Conservation (phyloP, 2,329 filamentous ascomycete species). For the Colletotrichum falcatum region DNA sequence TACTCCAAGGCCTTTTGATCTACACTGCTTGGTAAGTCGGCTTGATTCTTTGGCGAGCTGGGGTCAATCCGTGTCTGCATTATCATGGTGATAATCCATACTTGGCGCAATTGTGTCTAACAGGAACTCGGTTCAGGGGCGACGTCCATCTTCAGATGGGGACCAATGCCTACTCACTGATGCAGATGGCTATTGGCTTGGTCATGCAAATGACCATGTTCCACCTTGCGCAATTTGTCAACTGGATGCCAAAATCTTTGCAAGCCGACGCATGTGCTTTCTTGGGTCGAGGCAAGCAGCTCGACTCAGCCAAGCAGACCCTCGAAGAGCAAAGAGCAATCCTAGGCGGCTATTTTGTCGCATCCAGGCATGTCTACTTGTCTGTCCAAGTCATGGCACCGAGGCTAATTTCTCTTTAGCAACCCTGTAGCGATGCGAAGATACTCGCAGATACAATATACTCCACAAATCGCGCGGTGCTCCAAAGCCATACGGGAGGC, state of each 20-base stretch:
- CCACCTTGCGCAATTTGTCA: constrained; percentile 37
- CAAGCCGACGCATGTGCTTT: constrained; percentile 50
- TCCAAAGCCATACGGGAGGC: constrained; percentile 48
- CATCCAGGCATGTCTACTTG: constrained; percentile 47
- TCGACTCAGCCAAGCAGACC: constrained; percentile 45
- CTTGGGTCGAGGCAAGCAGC: constrained; percentile 39
- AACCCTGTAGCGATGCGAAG: constrained; percentile 49
- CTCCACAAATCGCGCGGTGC: constrained; percentile 50
- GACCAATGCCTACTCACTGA: constrained; percentile 50
- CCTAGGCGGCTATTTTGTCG: constrained; percentile 55
- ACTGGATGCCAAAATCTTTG: constrained; percentile 46
- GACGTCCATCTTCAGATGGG: constrained; percentile 55
- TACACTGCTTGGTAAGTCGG: constrained; percentile 52
- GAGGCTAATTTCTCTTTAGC: constrained; percentile 15
- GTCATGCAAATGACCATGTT: constrained; percentile 54
- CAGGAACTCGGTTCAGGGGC: constrained; percentile 46
- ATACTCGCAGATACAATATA: constrained; percentile 49
- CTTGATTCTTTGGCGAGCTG: no score
- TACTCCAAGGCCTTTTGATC: constrained; percentile 55
- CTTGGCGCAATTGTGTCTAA: neutral
- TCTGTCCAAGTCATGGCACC: fast-evolving
- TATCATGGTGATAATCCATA: neutral
- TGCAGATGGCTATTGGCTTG: constrained; percentile 55
- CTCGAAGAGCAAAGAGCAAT: constrained; percentile 54
- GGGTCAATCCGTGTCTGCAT: no score